Conservation (phyloP, 1,139 yeast species). For the Candida gigantensis region DNA sequence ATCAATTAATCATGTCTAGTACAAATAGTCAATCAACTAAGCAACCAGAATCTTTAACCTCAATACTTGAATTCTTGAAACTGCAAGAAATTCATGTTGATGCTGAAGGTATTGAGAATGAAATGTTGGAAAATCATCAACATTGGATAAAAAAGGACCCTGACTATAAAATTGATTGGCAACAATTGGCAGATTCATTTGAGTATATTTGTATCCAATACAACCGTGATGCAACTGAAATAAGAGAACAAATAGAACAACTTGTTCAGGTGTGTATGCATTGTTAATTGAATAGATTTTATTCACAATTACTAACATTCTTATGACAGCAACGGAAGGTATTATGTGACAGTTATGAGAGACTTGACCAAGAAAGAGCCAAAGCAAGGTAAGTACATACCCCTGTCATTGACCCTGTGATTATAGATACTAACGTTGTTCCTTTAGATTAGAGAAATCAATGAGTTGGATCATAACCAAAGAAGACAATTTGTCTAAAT, state of each 20-base stretch:
- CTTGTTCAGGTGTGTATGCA: slow-evolving; percentile 20
- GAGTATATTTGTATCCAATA: slow-evolving; percentile 21
- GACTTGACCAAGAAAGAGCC: slow-evolving; percentile 23
- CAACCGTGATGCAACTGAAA: slow-evolving; percentile 15
- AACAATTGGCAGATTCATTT: slow-evolving; percentile 16
- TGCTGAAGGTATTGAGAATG: neutral
- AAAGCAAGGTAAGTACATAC: slow-evolving; percentile 16
- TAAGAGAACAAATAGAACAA: slow-evolving; percentile 20
- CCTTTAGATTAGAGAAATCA: slow-evolving; percentile 16
- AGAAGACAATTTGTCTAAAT: slow-evolving; percentile 15
- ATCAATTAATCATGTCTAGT: neutral
- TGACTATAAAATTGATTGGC: slow-evolving; percentile 19
- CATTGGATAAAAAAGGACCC: slow-evolving; percentile 1
- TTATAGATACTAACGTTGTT: slow-evolving; percentile 1
- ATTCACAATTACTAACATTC: slow-evolving; percentile 7
- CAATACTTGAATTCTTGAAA: slow-evolving; percentile 6
- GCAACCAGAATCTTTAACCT: slow-evolving; percentile 1
- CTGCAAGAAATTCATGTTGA: neutral
- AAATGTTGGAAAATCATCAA: neutral
- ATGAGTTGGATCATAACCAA: slow-evolving; percentile 23
- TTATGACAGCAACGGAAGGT: slow-evolving; percentile 11
- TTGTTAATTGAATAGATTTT: no score
- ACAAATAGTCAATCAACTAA: neutral
- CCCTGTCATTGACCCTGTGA: neutral
- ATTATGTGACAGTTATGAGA: slow-evolving; percentile 24